Percentiles rank a stretch among this genome's conserved stretches.
phyloP scores from a whole-genome alignment of 2,329 filamentous ascomycete species.

The Botrytis deweyae region DNA sequence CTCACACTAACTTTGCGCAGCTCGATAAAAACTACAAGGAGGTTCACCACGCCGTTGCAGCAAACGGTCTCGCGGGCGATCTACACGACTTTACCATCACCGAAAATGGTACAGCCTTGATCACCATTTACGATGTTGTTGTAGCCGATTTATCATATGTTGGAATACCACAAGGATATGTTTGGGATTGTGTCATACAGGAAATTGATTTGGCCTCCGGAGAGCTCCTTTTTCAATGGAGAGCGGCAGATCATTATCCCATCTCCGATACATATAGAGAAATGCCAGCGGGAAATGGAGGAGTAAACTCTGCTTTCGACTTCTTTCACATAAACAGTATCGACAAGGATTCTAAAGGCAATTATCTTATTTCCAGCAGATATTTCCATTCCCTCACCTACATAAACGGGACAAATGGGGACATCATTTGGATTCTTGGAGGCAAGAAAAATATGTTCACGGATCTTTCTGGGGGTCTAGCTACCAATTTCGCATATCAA shows the following conservation, averaged over 20 bases:
- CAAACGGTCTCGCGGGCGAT: conserved; percentile 26
- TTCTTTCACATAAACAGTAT: conserved; percentile 42
- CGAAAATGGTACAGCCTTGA: conserved; percentile 52
- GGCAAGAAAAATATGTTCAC: conserved; percentile 47
- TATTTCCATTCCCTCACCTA: conserved; percentile 49
- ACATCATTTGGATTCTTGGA: conserved; percentile 50
- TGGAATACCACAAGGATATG: conserved; percentile 49
- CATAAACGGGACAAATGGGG: conserved; percentile 46
- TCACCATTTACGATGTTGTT: conserved; percentile 54
- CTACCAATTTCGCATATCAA: conserved; percentile 51
- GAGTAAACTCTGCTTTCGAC: conserved; percentile 45
- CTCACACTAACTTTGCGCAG: conserved; percentile 22
- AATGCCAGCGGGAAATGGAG: conserved; percentile 41
- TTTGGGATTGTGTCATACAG: conserved; percentile 58
- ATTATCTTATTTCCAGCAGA: conserved; percentile 50
- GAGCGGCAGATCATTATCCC: conserved; percentile 48
- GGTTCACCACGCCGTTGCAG: conserved; percentile 42
- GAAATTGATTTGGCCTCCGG: conserved; percentile 46
- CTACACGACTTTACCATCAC: conserved; percentile 55
- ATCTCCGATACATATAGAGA: conserved; percentile 42
- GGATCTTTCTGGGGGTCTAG: conserved; percentile 36
- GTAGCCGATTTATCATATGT: conserved; percentile 47
- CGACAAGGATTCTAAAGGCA: conserved; percentile 43
- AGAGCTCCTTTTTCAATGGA: conserved; percentile 58
- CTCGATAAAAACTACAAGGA: conserved; percentile 39